phyloP scores from a whole-genome alignment of 2,329 filamentous ascomycete genomes.

The Nigrospora oryzae region DNA sequence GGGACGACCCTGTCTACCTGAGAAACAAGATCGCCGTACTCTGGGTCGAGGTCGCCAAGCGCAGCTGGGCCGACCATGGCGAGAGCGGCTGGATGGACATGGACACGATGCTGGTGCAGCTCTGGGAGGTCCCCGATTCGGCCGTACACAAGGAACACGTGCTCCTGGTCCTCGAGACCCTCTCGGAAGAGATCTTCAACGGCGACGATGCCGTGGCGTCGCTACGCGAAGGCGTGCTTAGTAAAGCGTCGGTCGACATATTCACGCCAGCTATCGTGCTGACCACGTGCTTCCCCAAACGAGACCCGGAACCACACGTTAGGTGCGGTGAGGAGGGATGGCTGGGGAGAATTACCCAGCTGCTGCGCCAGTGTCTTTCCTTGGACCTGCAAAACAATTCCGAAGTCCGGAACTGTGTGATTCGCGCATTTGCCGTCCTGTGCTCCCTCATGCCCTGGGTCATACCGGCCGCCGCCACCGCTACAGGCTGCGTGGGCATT shows the following conservation, averaged over 20 bases:
- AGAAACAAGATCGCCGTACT: conserved; percentile 90
- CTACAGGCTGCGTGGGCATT: conserved; percentile 59
- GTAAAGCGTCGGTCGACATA: conserved; percentile 86
- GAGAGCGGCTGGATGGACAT: conserved; percentile 69
- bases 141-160: conserved; percentile 74
- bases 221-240: conserved; percentile 73
- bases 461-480: conserved; percentile 71
- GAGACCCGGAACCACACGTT: conserved; percentile 59
- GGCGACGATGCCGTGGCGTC: conserved; percentile 82
- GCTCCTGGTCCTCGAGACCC: conserved; percentile 76
- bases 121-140: conserved; percentile 67
- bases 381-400: conserved; percentile 56
- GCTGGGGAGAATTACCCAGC: conserved; percentile 67
- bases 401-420: conserved; percentile 59
- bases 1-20: conserved; percentile 71
- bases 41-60: conserved; percentile 91
- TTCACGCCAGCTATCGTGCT: conserved; percentile 76
- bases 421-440: conserved; percentile 71
- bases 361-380: conserved; percentile 66
- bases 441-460: conserved; percentile 80
- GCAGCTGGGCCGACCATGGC: conserved; percentile 73
- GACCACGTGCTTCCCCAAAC: conserved; percentile 64
- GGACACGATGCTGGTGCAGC: conserved; percentile 71
- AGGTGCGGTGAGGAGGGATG: conserved; percentile 79
- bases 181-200: conserved; percentile 91